Conservation (phyloP, 2,329 filamentous ascomycete species). For the Fusarium sp. region DNA sequence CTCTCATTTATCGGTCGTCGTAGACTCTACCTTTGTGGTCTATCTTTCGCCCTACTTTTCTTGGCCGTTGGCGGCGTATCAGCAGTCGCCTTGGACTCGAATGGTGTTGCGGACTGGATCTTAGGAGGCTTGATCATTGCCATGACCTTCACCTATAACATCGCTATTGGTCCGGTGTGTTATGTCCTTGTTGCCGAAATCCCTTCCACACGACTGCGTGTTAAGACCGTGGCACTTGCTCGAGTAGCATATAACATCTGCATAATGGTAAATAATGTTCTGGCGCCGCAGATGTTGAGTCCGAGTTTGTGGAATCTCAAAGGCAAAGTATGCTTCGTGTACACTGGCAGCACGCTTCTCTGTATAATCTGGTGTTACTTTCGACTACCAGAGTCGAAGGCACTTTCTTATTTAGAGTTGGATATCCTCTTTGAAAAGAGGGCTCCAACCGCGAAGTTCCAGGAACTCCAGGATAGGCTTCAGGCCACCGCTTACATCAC, state of each 20-base stretch:
- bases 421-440: slow-evolving; percentile 45
- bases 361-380: slow-evolving; percentile 43
- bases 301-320: slow-evolving; percentile 36
- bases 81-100: slow-evolving; percentile 49
- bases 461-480: slow-evolving; percentile 11
- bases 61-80: slow-evolving; percentile 58
- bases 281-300: slow-evolving; percentile 41
- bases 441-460: slow-evolving; percentile 51
- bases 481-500: slow-evolving; percentile 20
- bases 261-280: slow-evolving; percentile 36
- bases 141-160: slow-evolving; percentile 56
- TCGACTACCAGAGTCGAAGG: slow-evolving; percentile 42
- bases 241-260: slow-evolving; percentile 40
- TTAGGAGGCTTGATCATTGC: slow-evolving; percentile 56
- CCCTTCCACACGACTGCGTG: slow-evolving; percentile 55
- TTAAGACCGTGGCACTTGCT: slow-evolving; percentile 57
- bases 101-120: slow-evolving; percentile 52
- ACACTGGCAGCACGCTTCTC: slow-evolving; percentile 10
- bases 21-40: slow-evolving; percentile 55
- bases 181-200: slow-evolving; percentile 58
- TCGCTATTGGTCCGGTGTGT: neutral
- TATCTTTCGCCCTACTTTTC: slow-evolving; percentile 49
- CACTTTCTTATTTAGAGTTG: slow-evolving; percentile 39
- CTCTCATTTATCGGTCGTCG: slow-evolving; percentile 57
- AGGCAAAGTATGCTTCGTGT: slow-evolving; percentile 43